A percentile compares a stretch with the other conserved stretches of the same genome.
Evolutionary conservation across 306 rosid genomes (phyloP).

Genomic region (Fagus sylvatica): DNA sequence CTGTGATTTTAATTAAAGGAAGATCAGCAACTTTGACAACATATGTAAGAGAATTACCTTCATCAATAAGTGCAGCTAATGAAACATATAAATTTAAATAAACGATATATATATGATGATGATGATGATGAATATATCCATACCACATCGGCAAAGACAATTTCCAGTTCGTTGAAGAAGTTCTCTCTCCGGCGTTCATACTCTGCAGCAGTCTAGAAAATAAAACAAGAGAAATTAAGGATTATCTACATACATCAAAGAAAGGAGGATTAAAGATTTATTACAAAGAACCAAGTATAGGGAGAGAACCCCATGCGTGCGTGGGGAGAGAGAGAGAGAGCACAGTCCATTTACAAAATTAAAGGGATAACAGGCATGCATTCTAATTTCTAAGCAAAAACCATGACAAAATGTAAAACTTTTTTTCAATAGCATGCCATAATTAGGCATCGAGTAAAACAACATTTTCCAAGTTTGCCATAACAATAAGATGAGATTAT

Average conservation of each 20-base stretch:
- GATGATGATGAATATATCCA: slow-evolving; percentile 18
- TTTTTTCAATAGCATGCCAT: neutral
- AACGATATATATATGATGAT: neutral
- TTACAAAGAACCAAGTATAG: too few relatives aligned
- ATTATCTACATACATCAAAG: neutral
- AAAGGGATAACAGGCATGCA: too few relatives aligned
- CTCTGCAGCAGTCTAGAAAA: slow-evolving; percentile 93
- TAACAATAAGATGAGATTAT: neutral
- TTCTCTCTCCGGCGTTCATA: slow-evolving; percentile 76
- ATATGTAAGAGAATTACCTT: neutral
- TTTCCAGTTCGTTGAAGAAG: slow-evolving; percentile 90
- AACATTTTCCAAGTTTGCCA: neutral
- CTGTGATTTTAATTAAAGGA: neutral
- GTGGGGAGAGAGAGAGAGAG: neutral
- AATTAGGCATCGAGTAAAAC: neutral
- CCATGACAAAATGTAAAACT: neutral
- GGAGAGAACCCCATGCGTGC: too few relatives aligned
- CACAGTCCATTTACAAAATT: too few relatives aligned
- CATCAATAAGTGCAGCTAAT: neutral
- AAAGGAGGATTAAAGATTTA: neutral
- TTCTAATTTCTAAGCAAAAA: too few relatives aligned
- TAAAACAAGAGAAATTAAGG: neutral
- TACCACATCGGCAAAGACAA: slow-evolving; percentile 98
- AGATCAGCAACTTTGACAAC: neutral
- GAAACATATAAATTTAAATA: neutral